Percentiles rank a stretch among this genome's conserved stretches.
phyloP scores from a whole-genome alignment of 768 basidiomycete species.

The Rhodotorula sphaerocarpa region DNA sequence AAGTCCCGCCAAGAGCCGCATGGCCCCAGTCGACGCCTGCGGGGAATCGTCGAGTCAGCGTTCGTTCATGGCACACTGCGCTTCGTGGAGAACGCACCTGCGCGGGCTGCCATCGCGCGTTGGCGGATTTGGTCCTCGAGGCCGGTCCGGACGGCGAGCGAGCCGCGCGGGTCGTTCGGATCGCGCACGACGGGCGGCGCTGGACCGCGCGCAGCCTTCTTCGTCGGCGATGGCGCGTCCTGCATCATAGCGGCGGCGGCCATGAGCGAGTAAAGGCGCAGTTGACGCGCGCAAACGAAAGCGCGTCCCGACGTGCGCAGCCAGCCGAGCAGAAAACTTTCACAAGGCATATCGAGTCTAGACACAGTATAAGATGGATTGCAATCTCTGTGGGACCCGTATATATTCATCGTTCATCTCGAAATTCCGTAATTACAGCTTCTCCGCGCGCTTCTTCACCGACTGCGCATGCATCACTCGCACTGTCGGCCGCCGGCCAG shows the following conservation, averaged over 20 bases:
- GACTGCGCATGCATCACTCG: slow-evolving; percentile 10
- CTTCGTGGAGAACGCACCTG: background rate
- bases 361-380: too few relatives aligned
- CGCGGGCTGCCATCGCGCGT: background rate
- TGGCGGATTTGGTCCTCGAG: background rate
- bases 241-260: background rate
- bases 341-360: too few relatives aligned
- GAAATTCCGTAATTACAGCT: too few relatives aligned
- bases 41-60: too few relatives aligned
- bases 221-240: slow-evolving; percentile 9
- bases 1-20: background rate
- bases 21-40: slow-evolving; percentile 10
- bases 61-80: too few relatives aligned
- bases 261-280: background rate
- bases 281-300: too few relatives aligned
- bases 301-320: too few relatives aligned
- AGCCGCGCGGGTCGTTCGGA: slow-evolving; percentile 6
- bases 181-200: background rate
- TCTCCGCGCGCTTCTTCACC: background rate
- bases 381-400: too few relatives aligned
- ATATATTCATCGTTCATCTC: too few relatives aligned
- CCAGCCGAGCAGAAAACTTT: too few relatives aligned
- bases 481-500: background rate
- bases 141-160: slow-evolving; percentile 1
- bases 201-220: background rate